Base-by-base conservation (phyloP, 2,329 filamentous ascomycete species). In the Colletotrichum nymphaeae region DNA sequence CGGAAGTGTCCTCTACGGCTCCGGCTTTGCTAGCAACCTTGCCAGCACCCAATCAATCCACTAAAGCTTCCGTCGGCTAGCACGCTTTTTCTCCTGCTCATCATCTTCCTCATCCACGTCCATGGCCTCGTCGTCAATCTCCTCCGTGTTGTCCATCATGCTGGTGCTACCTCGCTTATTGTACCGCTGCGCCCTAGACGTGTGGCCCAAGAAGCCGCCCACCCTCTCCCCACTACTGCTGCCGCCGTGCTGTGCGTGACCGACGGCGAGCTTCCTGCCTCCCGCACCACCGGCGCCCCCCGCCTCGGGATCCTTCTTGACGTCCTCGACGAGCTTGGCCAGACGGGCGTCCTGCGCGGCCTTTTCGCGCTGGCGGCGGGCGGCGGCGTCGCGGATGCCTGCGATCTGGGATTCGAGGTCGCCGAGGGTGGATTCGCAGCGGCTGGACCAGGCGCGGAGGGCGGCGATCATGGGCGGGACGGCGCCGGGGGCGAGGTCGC, bases 391-490 rank as follows among this genome's bases (percentile, higher is more conserved):
- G 76, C 90, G 92, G 74, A 98, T 91, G 37, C 83, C 86, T 16
- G 86, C 86, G 69, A 97, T 93, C 81, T 97, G 93, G 1, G 86
- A 85, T 75, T 98, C 95, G 4, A 99, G 89, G 35, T 93, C 93
- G 0, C 83, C 84, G 2, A 98, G 90, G 1, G 95, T 94, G 4
- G 87, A 84, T 6, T 90, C 89, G 85, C 96, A 98, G 72, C 95
- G 91, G n/a, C 83, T 85, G 65, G 93, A 91, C 96, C 96, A 99
- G 68, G 88, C 88, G 35, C 88, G 86, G 12, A 99, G 88, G 14
- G 92, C 89, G 3, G 84, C 81, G 32, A 95, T 88, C 84, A 98
- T 92, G 1, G 84, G 83, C 0, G 91, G 89, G 14, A 98, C 88
- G 69, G 92, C 90, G 70, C 91, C 90, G 0, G 95, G 95, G 1